phyloP scores from a whole-genome alignment of 495 filamentous ascomycete species.

The Penicillium robsamsonii region DNA sequence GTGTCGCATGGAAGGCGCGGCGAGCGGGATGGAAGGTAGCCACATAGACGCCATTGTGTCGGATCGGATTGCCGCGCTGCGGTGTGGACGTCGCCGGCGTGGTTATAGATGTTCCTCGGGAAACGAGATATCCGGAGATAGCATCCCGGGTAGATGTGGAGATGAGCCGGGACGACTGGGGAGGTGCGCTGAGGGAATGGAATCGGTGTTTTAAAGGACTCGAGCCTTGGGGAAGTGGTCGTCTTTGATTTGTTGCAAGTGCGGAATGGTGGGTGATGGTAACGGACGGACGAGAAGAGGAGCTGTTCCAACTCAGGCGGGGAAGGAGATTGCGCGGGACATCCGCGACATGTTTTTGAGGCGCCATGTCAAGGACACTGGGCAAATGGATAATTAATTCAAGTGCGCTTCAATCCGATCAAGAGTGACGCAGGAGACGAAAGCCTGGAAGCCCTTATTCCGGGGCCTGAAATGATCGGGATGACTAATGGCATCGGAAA shows the following conservation, averaged over 20 bases:
- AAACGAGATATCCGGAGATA: conserved; percentile 20
- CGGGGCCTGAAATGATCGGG: conserved; percentile 8
- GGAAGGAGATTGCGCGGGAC: conserved; percentile 44
- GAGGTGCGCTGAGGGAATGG: conserved; percentile 13
- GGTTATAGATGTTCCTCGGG: conserved; percentile 21
- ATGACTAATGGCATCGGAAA: conserved; percentile 26
- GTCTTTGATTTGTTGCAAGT: conserved; percentile 28
- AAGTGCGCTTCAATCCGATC: neutral
- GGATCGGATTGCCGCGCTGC: conserved; percentile 32
- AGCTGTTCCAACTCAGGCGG: conserved; percentile 45
- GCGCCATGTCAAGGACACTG: conserved; percentile 27
- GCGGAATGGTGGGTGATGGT: conserved; percentile 30
- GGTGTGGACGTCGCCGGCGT: conserved; percentile 17
- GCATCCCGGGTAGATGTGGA: conserved; percentile 22
- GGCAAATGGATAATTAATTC: neutral
- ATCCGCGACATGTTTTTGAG: conserved; percentile 39
- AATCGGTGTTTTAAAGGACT: conserved; percentile 26
- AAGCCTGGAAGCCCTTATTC: conserved; percentile 13
- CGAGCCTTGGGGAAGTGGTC: conserved; percentile 25
- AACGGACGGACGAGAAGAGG: conserved; percentile 37
- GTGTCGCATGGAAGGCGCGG: conserved; percentile 67
- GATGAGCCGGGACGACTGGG: conserved; percentile 22
- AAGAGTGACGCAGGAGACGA: neutral
- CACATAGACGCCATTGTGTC: conserved; percentile 50
- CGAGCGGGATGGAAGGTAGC: conserved; percentile 42